phyloP scores from a whole-genome alignment of 495 filamentous ascomycete genomes.

The Aspergillus biplanus region DNA sequence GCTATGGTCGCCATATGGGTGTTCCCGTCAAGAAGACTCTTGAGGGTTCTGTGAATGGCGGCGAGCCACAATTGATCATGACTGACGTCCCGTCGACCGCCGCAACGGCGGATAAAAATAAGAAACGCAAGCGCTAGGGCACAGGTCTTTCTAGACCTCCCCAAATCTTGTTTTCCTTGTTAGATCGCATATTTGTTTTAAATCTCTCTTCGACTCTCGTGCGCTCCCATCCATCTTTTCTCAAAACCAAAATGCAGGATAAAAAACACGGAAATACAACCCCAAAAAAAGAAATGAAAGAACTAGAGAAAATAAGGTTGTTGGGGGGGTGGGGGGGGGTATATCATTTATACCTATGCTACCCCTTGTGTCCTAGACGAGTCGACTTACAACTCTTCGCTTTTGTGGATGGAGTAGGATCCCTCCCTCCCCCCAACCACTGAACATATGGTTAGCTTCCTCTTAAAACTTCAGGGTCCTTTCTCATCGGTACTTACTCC shows the following conservation, averaged over 20 bases:
- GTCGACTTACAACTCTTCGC: conserved; percentile 12
- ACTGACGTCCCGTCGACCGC: conserved; percentile 38
- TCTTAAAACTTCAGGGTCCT: conserved; percentile 9
- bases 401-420: conserved; percentile 12
- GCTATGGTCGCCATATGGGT: conserved; percentile 94
- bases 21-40: conserved; percentile 79
- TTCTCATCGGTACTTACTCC: conserved; percentile 14
- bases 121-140: conserved; percentile 72
- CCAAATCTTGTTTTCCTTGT: neutral
- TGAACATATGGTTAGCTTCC: conserved; percentile 9
- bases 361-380: conserved; percentile 20
- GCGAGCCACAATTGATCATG: conserved; percentile 37
- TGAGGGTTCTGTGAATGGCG: conserved; percentile 33
- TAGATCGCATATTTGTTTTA: neutral
- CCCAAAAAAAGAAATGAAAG: conserved; percentile 2
- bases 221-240: conserved; percentile 3
- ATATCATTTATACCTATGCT: conserved; percentile 5
- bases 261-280: conserved; percentile 1
- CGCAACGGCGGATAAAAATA: conserved; percentile 59
- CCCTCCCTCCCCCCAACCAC: conserved; percentile 8
- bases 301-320: neutral
- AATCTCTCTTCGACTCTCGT: conserved; percentile 1
- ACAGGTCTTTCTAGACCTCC: neutral
- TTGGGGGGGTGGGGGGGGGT: neutral
- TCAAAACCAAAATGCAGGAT: conserved; percentile 3